A percentile compares a stretch with the other conserved stretches of the same genome.
phyloP scores from a whole-genome alignment of 805 yeast genomes.

The Kuraishia molischiana region DNA sequence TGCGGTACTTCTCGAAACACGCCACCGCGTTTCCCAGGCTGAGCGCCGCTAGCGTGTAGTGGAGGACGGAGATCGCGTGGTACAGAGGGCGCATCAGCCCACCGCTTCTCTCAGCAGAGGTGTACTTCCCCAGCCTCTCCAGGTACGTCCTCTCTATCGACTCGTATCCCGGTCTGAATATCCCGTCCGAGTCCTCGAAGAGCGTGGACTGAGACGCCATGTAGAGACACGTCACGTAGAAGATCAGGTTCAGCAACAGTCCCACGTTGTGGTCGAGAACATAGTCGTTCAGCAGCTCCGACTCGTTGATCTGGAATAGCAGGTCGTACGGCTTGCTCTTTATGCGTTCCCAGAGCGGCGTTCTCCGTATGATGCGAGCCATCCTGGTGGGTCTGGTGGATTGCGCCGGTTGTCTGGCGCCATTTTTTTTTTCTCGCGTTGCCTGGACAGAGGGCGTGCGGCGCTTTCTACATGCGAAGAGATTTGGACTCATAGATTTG shows the following conservation, averaged over 20 bases:
- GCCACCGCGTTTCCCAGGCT: not conserved
- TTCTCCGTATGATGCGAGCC: slow-evolving; percentile 1
- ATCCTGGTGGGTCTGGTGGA: no score
- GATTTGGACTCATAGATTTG: no score
- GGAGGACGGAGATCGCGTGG: not conserved
- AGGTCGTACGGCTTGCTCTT: slow-evolving; percentile 13
- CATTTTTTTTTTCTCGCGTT: no score
- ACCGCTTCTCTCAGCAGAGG: not conserved
- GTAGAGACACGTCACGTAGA: slow-evolving; percentile 2
- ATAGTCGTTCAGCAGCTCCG: slow-evolving; percentile 12
- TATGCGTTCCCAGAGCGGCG: not conserved
- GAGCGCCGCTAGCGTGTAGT: not conserved
- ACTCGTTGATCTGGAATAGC: slow-evolving; percentile 13
- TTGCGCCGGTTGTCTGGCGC: no score
- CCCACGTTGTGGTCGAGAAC: slow-evolving; percentile 10
- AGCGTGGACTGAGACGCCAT: not conserved
- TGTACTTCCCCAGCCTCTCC: not conserved
- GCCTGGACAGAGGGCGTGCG: no score
- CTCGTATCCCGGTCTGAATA: slow-evolving; percentile 4
- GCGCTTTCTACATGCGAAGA: no score
- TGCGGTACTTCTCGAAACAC: not conserved
- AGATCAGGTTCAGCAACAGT: slow-evolving; percentile 8
- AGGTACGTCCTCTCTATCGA: slow-evolving; percentile 1
- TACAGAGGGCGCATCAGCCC: not conserved
- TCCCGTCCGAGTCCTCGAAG: slow-evolving; percentile 1